Percentiles rank a stretch among this genome's conserved stretches.
These are phyloP conservation scores for Myxozyma sirexii DNA, from an alignment of 805 yeast genomes.

Conservation along the genomic window DNA sequence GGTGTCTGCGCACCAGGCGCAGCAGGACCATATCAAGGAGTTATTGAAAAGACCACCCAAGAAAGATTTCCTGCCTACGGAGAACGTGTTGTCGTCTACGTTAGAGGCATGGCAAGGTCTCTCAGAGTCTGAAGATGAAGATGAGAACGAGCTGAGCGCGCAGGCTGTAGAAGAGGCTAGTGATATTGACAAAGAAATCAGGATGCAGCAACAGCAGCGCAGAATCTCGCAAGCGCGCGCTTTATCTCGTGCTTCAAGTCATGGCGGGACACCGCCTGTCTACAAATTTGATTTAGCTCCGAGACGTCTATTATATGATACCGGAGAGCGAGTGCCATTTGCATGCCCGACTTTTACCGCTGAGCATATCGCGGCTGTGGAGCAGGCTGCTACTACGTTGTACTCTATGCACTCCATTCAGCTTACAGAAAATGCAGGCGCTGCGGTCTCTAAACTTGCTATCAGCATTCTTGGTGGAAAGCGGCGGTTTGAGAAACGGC, in stretches of 20 bases:
- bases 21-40: conserved; percentile 31
- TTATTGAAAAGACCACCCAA: conserved; percentile 17
- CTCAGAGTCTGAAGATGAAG: conserved; percentile 15
- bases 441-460: conserved; percentile 63
- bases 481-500: conserved; percentile 61
- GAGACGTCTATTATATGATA: conserved; percentile 14
- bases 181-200: conserved; percentile 25
- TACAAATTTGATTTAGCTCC: conserved; percentile 8
- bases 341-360: conserved; percentile 59
- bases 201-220: neutral
- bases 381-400: conserved; percentile 58
- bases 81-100: conserved; percentile 27
- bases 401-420: conserved; percentile 52
- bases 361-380: conserved; percentile 76
- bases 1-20: conserved; percentile 20
- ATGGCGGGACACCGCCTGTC: conserved; percentile 18
- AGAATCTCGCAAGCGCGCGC: conserved; percentile 20
- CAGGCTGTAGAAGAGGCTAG: conserved; percentile 23
- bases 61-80: conserved; percentile 26
- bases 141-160: neutral
- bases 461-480: conserved; percentile 69
- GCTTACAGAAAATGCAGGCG: conserved; percentile 67
- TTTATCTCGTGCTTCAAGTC: conserved; percentile 12
- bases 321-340: conserved; percentile 12
- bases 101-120: conserved; percentile 21